Conservation (phyloP, 1,284 basidiomycete species). For the Austropuccinia psidii region DNA sequence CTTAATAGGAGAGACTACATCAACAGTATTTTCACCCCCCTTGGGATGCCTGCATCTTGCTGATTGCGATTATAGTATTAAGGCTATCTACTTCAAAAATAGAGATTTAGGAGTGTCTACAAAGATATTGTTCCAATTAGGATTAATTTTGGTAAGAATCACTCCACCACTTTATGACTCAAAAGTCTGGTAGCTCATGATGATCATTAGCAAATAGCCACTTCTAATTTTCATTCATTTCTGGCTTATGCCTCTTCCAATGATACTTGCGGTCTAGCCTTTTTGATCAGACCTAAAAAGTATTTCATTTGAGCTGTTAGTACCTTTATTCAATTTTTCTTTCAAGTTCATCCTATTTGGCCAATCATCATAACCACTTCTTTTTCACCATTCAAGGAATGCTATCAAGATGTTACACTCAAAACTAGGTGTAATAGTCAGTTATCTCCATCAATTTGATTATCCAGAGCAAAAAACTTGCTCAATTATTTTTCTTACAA, state of each 20-base stretch:
- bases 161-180: not conserved
- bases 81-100: not conserved
- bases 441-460: too few relatives aligned
- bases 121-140: not conserved
- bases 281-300: constrained; percentile 62
- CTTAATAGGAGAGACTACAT: not conserved
- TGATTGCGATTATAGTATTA: not conserved
- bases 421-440: too few relatives aligned
- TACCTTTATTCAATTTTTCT: too few relatives aligned
- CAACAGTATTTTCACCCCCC: not conserved
- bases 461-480: too few relatives aligned
- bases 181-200: too few relatives aligned
- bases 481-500: too few relatives aligned
- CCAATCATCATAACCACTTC: too few relatives aligned
- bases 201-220: constrained; percentile 56
- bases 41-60: not conserved
- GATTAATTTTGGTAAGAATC: not conserved
- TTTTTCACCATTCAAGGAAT: too few relatives aligned
- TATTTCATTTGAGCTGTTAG: constrained; percentile 61
- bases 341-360: too few relatives aligned
- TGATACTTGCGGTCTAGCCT: constrained; percentile 62
- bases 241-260: constrained; percentile 70
- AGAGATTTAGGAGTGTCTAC: not conserved
- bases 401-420: too few relatives aligned
- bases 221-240: constrained; percentile 78